Evolutionary conservation across 129 eudicot genomes (phyloP).

Genomic region (Pittosporum tobira): DNA sequence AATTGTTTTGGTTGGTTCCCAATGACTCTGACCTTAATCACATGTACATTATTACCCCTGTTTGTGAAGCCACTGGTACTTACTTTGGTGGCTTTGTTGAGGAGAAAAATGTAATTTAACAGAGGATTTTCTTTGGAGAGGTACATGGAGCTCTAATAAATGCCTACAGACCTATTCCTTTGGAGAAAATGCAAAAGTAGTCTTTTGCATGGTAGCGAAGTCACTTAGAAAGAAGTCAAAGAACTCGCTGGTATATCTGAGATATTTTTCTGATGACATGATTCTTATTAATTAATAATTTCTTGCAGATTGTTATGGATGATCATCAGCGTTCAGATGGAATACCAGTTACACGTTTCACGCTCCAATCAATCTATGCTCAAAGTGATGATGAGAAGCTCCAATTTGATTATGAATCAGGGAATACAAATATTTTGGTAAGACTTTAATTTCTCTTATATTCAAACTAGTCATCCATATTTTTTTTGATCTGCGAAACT

Average conservation of each 20-base stretch:
- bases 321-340: constrained; percentile 95
- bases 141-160: background rate
- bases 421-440: constrained; percentile 89
- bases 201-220: background rate
- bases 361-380: constrained; percentile 87
- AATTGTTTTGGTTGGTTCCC: background rate
- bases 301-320: constrained; percentile 86
- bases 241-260: background rate
- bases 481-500: no score
- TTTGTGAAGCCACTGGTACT: background rate
- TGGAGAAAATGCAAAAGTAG: background rate
- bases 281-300: background rate
- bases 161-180: background rate
- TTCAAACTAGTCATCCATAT: no score
- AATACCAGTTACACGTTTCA: constrained; percentile 78
- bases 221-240: background rate
- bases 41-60: background rate
- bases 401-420: constrained; percentile 90
- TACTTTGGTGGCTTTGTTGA: background rate
- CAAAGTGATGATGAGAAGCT: constrained; percentile 94
- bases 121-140: background rate
- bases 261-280: background rate
- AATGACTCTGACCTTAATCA: background rate
- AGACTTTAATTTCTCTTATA: no score
- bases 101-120: background rate